These are phyloP conservation scores for Rostrohypoxylon terebratum DNA, from an alignment of 495 filamentous ascomycete species.

Conservation along the genomic window DNA sequence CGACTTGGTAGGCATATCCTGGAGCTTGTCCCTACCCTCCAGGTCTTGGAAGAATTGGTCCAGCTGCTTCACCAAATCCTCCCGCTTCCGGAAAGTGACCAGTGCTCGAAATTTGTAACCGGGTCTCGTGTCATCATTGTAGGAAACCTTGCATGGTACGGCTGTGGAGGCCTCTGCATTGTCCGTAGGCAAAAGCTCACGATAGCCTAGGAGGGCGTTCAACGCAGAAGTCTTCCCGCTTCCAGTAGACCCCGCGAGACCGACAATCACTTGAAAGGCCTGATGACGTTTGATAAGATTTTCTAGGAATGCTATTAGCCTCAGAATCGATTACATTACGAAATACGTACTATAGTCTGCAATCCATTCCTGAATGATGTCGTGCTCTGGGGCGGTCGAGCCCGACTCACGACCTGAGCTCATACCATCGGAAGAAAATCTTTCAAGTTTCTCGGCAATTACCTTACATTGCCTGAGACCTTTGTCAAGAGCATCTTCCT, in stretches of 20 bases:
- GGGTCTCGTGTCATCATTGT: neutral
- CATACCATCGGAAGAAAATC: neutral
- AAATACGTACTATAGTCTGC: neutral
- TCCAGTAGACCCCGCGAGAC: conserved; percentile 2
- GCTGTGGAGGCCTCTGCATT: conserved; percentile 3
- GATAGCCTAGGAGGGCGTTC: neutral
- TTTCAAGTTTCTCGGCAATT: neutral
- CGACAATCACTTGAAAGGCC: neutral
- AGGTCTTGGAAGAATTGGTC: conserved; percentile 4
- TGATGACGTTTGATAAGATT: neutral
- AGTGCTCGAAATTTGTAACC: neutral
- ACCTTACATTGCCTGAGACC: neutral
- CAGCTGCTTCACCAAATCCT: neutral
- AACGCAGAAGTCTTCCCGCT: conserved; percentile 5
- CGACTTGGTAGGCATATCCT: neutral
- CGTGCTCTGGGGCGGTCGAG: too few species aligned
- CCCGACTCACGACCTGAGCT: too few species aligned
- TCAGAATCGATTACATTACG: too few species aligned
- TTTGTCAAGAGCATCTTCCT: neutral
- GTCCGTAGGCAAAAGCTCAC: conserved; percentile 1
- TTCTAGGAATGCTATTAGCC: too few species aligned
- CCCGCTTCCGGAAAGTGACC: neutral
- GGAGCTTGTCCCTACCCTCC: neutral
- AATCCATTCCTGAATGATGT: neutral
- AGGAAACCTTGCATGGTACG: neutral